Conservation (phyloP, 176 grass and related monocot genomes). For the Thalia dealbata region DNA sequence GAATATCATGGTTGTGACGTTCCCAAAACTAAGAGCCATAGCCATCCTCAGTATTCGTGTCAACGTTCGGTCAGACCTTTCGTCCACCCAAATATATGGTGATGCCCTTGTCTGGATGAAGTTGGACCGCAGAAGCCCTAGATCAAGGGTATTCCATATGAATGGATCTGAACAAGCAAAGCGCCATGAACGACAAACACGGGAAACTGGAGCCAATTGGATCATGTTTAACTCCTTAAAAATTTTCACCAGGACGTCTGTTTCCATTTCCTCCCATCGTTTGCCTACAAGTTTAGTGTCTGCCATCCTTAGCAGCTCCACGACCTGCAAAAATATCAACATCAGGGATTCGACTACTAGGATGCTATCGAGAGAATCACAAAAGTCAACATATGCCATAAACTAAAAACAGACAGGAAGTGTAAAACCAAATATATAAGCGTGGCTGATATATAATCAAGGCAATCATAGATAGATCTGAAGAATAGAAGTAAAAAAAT, state of each 20-base stretch:
- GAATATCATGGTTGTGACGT: slow-evolving; percentile 74
- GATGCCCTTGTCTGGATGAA: slow-evolving; percentile 83
- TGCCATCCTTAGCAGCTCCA: slow-evolving; percentile 39
- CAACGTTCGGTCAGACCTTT: slow-evolving; percentile 78
- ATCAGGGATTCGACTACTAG: not conserved
- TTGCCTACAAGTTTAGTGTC: slow-evolving; percentile 62
- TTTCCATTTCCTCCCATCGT: slow-evolving; percentile 99
- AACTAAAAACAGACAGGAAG: not conserved
- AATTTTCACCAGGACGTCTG: slow-evolving; percentile 94
- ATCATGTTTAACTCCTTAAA: slow-evolving; percentile 91
- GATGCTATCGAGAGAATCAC: not conserved
- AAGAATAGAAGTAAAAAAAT: too few relatives aligned
- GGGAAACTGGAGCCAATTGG: slow-evolving; percentile 72
- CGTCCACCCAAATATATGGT: slow-evolving; percentile 84
- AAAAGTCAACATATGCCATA: not conserved
- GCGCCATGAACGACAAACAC: slow-evolving; percentile 71
- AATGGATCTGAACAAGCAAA: slow-evolving; percentile 82
- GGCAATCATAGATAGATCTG: not conserved
- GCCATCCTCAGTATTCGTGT: slow-evolving; percentile 58
- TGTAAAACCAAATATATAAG: not conserved
- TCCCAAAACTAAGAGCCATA: slow-evolving; percentile 64
- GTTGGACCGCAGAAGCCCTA: slow-evolving; percentile 69
- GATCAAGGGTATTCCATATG: slow-evolving; percentile 84
- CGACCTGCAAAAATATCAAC: slow-evolving; percentile 17
- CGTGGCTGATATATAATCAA: not conserved